These are phyloP conservation scores for Psophocarpus tetragonolobus DNA, from an alignment of 306 rosid genomes.

Conservation along the genomic window DNA sequence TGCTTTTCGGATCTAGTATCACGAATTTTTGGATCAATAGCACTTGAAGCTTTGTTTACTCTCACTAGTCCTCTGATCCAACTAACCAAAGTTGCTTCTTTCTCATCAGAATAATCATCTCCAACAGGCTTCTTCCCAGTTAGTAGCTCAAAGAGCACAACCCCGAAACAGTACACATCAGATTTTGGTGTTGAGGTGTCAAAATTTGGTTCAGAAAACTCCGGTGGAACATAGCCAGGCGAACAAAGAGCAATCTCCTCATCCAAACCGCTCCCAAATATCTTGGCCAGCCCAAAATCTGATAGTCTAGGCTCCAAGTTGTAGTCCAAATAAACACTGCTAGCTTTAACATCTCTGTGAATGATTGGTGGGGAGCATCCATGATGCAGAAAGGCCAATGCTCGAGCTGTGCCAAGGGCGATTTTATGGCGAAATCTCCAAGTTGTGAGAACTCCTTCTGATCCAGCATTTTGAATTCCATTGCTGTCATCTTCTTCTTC, in stretches of 20 bases:
- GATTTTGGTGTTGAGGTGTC: constrained; percentile 73
- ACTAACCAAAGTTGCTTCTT: constrained; percentile 65
- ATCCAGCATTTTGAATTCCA: constrained; percentile 65
- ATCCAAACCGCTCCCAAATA: constrained; percentile 70
- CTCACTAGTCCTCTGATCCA: constrained; percentile 83
- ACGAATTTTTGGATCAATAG: constrained; percentile 70
- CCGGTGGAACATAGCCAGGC: constrained; percentile 80
- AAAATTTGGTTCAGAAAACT: constrained; percentile 56
- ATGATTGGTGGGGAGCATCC: constrained; percentile 92
- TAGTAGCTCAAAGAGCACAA: constrained; percentile 76
- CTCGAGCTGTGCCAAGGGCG: constrained; percentile 81
- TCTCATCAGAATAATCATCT: constrained; percentile 76
- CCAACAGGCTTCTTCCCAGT: constrained; percentile 77
- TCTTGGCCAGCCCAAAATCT: constrained; percentile 83
- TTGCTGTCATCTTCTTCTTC: constrained; percentile 59
- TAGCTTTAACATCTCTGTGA: constrained; percentile 81
- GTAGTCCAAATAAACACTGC: constrained; percentile 82
- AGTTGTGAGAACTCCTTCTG: constrained; percentile 71
- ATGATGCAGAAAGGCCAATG: constrained; percentile 86
- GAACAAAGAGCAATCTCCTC: constrained; percentile 69
- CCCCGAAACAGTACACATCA: constrained; percentile 86
- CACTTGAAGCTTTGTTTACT: constrained; percentile 59
- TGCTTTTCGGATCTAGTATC: constrained; percentile 55
- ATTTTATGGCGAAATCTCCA: constrained; percentile 88
- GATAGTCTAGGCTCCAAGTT: constrained; percentile 83